These are phyloP conservation scores for Tuber umbilicatum DNA, from an alignment of 495 filamentous ascomycete species.

Conservation along the genomic window DNA sequence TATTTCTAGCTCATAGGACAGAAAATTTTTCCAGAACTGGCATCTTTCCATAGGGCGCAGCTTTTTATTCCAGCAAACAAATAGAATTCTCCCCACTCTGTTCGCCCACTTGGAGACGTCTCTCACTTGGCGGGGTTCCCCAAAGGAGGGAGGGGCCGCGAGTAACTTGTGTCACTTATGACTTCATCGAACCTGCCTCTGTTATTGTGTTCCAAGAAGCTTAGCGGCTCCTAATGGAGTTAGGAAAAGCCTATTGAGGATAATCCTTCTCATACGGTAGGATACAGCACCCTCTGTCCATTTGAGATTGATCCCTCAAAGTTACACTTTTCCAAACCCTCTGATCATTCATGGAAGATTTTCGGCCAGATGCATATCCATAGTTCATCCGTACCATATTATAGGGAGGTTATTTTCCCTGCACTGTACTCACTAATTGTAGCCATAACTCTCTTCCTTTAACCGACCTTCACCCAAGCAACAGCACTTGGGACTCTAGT, in stretches of 20 bases:
- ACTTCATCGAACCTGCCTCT: not conserved
- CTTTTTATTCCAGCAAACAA: constrained; percentile 1
- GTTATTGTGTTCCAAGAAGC: not conserved
- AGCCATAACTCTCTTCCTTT: too few relatives aligned
- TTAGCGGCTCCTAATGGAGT: not conserved
- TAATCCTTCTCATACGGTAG: too few relatives aligned
- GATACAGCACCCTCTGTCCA: not conserved
- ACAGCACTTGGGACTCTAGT: not conserved
- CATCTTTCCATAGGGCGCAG: not conserved
- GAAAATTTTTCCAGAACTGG: not conserved
- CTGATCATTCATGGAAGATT: not conserved
- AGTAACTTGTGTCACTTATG: constrained; percentile 2
- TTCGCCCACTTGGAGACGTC: constrained; percentile 2
- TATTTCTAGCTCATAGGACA: not conserved
- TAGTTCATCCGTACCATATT: not conserved
- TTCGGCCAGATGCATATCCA: not conserved
- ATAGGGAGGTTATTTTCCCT: not conserved
- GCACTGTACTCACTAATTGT: not conserved
- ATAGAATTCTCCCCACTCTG: not conserved
- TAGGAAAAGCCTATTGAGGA: too few relatives aligned
- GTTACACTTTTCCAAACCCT: not conserved
- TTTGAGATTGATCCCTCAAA: not conserved
- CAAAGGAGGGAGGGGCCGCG: not conserved
- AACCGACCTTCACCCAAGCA: too few relatives aligned
- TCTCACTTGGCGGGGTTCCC: not conserved